phyloP scores from a whole-genome alignment of 2,329 filamentous ascomycete species.

The Chaetomium sp. region DNA sequence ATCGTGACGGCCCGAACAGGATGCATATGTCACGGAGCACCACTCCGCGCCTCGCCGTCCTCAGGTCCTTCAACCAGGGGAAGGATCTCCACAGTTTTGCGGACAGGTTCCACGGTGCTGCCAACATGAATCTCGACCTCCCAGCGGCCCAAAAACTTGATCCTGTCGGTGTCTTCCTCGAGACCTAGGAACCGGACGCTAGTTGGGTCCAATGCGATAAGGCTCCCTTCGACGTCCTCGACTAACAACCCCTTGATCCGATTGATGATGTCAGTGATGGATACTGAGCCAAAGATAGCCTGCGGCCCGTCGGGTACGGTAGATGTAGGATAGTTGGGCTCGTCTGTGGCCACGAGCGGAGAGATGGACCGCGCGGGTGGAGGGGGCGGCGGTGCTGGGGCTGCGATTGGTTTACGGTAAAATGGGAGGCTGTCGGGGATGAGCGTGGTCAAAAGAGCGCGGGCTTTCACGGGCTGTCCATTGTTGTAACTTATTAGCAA shows the following conservation, averaged over 20 bases:
- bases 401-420: slow-evolving; percentile 31
- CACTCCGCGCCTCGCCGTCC: not conserved
- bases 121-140: slow-evolving; percentile 32
- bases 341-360: slow-evolving; percentile 19
- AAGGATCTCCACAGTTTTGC: slow-evolving; percentile 31
- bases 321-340: slow-evolving; percentile 2
- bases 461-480: slow-evolving; percentile 31
- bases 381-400: slow-evolving; percentile 13
- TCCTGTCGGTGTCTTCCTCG: slow-evolving; percentile 30
- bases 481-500: not conserved
- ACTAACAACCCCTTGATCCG: slow-evolving; percentile 31
- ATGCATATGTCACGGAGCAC: not conserved
- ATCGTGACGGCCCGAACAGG: not conserved
- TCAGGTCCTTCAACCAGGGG: slow-evolving; percentile 18
- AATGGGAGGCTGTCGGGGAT: slow-evolving; percentile 35
- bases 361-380: slow-evolving; percentile 18
- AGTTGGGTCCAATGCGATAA: slow-evolving; percentile 31
- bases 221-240: slow-evolving; percentile 29
- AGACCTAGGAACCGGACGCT: slow-evolving; percentile 31
- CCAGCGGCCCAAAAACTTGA: slow-evolving; percentile 37
- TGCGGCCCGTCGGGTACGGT: slow-evolving; percentile 2
- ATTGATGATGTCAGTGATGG: slow-evolving; percentile 32
- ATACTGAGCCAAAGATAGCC: slow-evolving; percentile 40
- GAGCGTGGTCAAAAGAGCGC: slow-evolving; percentile 29
- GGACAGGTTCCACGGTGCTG: slow-evolving; percentile 27